phyloP scores from a whole-genome alignment of 2,329 filamentous ascomycete species.

The Trichophaea hybrida region DNA sequence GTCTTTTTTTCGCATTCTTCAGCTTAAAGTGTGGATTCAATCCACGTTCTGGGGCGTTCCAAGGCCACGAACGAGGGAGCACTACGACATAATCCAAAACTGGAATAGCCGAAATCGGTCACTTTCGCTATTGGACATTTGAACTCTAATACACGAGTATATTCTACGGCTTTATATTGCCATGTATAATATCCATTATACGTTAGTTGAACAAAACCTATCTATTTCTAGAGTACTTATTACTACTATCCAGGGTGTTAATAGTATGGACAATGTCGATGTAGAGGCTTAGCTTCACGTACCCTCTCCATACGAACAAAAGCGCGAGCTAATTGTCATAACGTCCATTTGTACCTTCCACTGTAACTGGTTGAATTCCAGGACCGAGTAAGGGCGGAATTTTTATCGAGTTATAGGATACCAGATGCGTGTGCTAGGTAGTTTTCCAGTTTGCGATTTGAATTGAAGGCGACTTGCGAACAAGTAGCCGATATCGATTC shows the following conservation, averaged over 20 bases:
- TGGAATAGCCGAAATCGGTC: slow-evolving; percentile 8
- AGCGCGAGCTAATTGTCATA: too few species aligned
- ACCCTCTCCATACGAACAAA: too few species aligned
- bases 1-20: slow-evolving; percentile 9
- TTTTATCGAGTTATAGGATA: too few species aligned
- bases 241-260: neutral
- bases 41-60: neutral
- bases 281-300: slow-evolving; percentile 19
- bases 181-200: neutral
- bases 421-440: too few species aligned
- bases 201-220: neutral
- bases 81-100: slow-evolving; percentile 1
- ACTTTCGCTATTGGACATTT: too few species aligned
- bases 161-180: slow-evolving; percentile 1
- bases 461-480: too few species aligned
- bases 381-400: too few species aligned
- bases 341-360: too few species aligned
- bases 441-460: too few species aligned
- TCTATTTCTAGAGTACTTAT: neutral
- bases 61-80: slow-evolving; percentile 4
- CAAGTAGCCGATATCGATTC: too few species aligned
- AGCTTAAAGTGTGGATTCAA: neutral
- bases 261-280: slow-evolving; percentile 15
- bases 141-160: too few species aligned
- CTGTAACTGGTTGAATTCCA: too few species aligned